Percentiles rank a stretch among this genome's conserved stretches.
Conservation (phyloP, 768 basidiomycete species). For the Collybia sp. region DNA sequence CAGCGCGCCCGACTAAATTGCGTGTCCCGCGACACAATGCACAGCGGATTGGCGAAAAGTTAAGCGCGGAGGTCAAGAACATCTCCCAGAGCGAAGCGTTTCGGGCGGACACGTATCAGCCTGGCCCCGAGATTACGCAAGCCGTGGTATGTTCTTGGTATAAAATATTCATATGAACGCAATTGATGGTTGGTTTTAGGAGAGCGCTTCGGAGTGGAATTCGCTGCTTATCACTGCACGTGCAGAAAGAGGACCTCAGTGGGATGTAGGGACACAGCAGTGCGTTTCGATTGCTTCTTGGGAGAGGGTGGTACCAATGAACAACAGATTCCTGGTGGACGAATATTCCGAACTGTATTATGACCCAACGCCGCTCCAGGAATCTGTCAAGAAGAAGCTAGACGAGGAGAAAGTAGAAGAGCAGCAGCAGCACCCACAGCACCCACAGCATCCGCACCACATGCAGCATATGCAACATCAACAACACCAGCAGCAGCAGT, state of each 20-base stretch:
- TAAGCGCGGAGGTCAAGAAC: slow-evolving; percentile 52
- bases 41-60: slow-evolving; percentile 62
- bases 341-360: slow-evolving; percentile 70
- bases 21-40: slow-evolving; percentile 74
- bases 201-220: slow-evolving; percentile 85
- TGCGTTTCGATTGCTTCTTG: slow-evolving; percentile 28
- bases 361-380: slow-evolving; percentile 56
- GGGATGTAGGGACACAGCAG: slow-evolving; percentile 87
- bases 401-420: slow-evolving; percentile 39
- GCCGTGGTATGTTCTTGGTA: slow-evolving; percentile 52
- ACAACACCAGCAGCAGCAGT: slow-evolving; percentile 21
- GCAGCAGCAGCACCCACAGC: slow-evolving; percentile 23
- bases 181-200: slow-evolving; percentile 26
- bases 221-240: slow-evolving; percentile 73
- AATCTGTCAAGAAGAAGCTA: slow-evolving; percentile 43
- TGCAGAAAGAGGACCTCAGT: slow-evolving; percentile 80
- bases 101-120: slow-evolving; percentile 56
- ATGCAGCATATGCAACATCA: slow-evolving; percentile 7
- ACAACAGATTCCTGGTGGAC: slow-evolving; percentile 69
- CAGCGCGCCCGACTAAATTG: slow-evolving; percentile 52
- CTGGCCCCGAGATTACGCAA: slow-evolving; percentile 57
- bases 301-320: neutral
- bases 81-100: slow-evolving; percentile 46
- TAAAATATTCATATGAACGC: neutral
- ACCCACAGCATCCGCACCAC: slow-evolving; percentile 10